Conservation (phyloP, 345 rosid species). For the Corymbia maculata region DNA sequence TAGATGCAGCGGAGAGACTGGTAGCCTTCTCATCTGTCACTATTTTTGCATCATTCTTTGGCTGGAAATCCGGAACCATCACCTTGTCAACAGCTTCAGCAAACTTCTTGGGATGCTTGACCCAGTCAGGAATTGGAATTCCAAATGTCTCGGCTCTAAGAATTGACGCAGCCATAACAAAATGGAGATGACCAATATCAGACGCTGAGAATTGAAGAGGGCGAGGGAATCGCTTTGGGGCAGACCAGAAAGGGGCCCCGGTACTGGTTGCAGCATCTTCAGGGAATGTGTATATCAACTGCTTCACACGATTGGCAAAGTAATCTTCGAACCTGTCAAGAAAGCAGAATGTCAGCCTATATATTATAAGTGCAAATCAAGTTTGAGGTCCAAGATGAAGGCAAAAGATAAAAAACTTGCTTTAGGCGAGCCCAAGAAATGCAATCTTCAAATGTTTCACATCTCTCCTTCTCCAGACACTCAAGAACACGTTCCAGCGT, state of each 20-base stretch:
- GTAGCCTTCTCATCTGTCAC: constrained; percentile 95
- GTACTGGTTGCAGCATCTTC: constrained; percentile 91
- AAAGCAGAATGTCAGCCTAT: neutral
- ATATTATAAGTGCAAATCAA: neutral
- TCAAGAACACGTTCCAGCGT: constrained; percentile 80
- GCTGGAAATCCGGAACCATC: constrained; percentile 84
- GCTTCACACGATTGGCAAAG: constrained; percentile 78
- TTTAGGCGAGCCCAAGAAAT: constrained; percentile 89
- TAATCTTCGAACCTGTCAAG: constrained; percentile 81
- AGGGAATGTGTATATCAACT: constrained; percentile 77
- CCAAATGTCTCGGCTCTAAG: constrained; percentile 93
- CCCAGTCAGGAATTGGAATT: constrained; percentile 79
- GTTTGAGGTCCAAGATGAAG: neutral
- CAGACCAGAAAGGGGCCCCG: constrained; percentile 98
- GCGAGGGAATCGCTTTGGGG: constrained; percentile 90
- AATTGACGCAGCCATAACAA: constrained; percentile 67
- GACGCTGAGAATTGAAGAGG: constrained; percentile 66
- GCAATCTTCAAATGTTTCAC: constrained; percentile 86
- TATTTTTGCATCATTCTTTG: constrained; percentile 68
- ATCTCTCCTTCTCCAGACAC: constrained; percentile 86
- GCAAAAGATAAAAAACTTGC: constrained; percentile 18
- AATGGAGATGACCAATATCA: constrained; percentile 64
- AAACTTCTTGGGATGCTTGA: constrained; percentile 39
- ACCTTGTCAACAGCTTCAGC: constrained; percentile 74
- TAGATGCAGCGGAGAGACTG: constrained; percentile 55